These are phyloP conservation scores for Arthrobotrys megalospora DNA, from an alignment of 2,329 filamentous ascomycete species.

Conservation along the genomic window DNA sequence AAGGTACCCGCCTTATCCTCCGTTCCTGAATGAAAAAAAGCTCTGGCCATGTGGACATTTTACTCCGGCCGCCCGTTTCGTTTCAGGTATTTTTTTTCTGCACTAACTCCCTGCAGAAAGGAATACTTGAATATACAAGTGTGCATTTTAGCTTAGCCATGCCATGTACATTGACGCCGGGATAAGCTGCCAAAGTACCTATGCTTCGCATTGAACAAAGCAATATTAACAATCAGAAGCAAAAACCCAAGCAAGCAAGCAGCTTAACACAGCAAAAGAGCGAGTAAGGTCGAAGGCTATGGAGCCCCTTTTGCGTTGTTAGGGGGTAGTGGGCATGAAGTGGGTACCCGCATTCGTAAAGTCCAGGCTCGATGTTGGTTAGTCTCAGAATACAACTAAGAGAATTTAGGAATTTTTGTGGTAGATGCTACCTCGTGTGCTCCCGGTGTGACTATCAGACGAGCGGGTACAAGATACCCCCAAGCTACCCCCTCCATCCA, in stretches of 20 bases:
- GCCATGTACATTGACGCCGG: conserved; percentile 24
- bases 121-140: background rate
- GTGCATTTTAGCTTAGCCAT: background rate
- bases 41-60: conserved; percentile 44
- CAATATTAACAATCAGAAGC: conserved; percentile 1
- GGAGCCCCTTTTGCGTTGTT: conserved; percentile 51
- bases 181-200: conserved; percentile 28
- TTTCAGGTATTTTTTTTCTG: conserved; percentile 39
- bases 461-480: conserved; percentile 30
- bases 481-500: background rate
- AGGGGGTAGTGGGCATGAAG: conserved; percentile 14
- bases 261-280: conserved; percentile 16
- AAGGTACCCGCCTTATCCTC: conserved; percentile 19
- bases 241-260: conserved; percentile 11
- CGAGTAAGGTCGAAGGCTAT: conserved; percentile 17
- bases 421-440: conserved; percentile 48
- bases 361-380: conserved; percentile 32
- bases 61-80: conserved; percentile 29
- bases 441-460: conserved; percentile 21
- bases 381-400: background rate
- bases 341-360: conserved; percentile 38
- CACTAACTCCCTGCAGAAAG: conserved; percentile 31
- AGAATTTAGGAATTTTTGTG: background rate
- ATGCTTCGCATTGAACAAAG: background rate
- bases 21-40: conserved; percentile 32